Base-by-base conservation (phyloP, 805 yeast genomes). In the Lipomyces chichibuensis region DNA sequence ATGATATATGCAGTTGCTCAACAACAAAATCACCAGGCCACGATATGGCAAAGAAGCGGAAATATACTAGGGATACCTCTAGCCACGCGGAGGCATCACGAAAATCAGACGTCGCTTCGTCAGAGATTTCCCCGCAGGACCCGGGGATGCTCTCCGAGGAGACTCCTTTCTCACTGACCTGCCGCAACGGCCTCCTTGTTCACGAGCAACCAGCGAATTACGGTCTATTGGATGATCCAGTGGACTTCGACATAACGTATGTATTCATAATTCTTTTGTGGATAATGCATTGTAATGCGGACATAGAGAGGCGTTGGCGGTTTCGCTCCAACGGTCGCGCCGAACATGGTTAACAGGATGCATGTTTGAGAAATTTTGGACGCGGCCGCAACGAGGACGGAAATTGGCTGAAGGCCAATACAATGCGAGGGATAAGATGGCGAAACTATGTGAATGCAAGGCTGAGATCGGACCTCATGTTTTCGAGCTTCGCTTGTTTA, bases 391-490 rank as follows among this genome's bases (percentile, higher is more conserved):
- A 66, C 77, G 87, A 63, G 84, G 87, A 69, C 83, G 82, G 64
- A 85, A 80, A 76, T 82, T 76, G 67, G 75, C 81, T 67, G 83
- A 81, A 64, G 77, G 79, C 54, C 83, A 79, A 73, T 78, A 75
- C n/a, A 86, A 85, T 74, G 88, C 90, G 3, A 81, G 96, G 73
- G 98, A 94, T 70, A 87, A 87, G 64, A 92, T 93, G 97, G 88
- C 92, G 67, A 92, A 92, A 75, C 80, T 95, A 65, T 86, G 94
- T 72, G 97, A 93, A 72, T 87, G 93, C 67, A 79, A 80, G 1
- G 78, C 92, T 78, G 80, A 82, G 11, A 82, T 89, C 27, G 98
- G 98, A 0, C 97, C 97, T 0, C 99, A 94, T 77, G 77, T 80
- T 0, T 91, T 91, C 78, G 91, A 88, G 52, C 83, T 89, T 1